Evolutionary conservation across 306 rosid species (phyloP), one percentile per base, ranked within the genome.

Genomic region (Fragaria nilgerrensis): DNA sequence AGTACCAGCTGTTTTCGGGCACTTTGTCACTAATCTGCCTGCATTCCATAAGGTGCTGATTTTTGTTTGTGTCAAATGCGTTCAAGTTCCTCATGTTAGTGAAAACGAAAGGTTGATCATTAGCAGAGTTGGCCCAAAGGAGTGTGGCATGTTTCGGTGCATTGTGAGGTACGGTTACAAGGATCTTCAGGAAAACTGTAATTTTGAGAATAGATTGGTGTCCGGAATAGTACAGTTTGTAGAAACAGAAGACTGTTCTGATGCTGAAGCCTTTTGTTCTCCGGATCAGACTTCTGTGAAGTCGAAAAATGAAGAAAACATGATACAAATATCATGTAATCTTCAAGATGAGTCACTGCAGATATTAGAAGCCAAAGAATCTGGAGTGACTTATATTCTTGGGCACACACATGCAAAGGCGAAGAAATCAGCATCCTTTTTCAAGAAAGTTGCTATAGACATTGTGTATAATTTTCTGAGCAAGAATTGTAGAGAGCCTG

Each of bases 401-500:
- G 98, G 93, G 43, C 97, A 91, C 84, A 83, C 90, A 12, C 84
- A 88, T 73, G 97, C 89, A 13, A 88, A 82, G 83, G 94, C 98
- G 69, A 91, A 86, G 77, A 85, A 87, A 71, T 83, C 97, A 32
- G 90, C 98, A 1, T 86, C 92, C 19, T n/a, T 91, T 37, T 17
- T 86, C 27, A 88, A 89, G 88, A 93, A 91, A 82, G 73, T 93
- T 10, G 89, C 84, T 11, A 86, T 93, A 36, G 86, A 93, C 71
- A 7, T 87, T 65, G 87, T 84, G 72, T 93, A 77, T 76, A 82
- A 88, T 55, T 91, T 93, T 70, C 82, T 93, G 15, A 89, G 88
- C 70, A 88, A 87, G 78, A 93, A 93, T 70, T 88, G 92, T 62
- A 91, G 89, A 70, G 89, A 83, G 34, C 90, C 86, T 80, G 91